phyloP scores from a whole-genome alignment of 352 stramenopile genomes.

The Globisporangium solare region DNA sequence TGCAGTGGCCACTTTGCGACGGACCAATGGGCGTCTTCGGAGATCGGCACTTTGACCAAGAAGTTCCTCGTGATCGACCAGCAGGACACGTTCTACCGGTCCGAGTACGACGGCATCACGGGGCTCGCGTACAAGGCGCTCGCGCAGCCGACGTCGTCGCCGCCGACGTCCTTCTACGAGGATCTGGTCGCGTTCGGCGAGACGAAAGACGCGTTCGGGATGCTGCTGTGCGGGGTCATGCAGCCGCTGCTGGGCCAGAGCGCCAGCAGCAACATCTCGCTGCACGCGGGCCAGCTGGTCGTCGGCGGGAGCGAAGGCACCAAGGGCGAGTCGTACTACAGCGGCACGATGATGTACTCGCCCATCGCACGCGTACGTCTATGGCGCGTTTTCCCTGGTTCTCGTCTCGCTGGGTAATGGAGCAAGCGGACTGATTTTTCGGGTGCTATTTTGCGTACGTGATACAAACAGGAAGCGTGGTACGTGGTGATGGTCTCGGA shows the following conservation, averaged over 20 bases:
- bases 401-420: constrained; percentile 2
- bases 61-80: constrained; percentile 71
- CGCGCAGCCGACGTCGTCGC: constrained; percentile 30
- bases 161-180: constrained; percentile 51
- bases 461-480: constrained; percentile 60
- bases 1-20: constrained; percentile 63
- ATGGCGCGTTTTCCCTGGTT: not conserved
- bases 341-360: constrained; percentile 70
- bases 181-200: constrained; percentile 36
- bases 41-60: constrained; percentile 53
- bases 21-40: constrained; percentile 55
- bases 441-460: too few species aligned
- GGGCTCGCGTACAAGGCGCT: constrained; percentile 62
- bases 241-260: constrained; percentile 40
- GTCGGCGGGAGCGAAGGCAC: constrained; percentile 58
- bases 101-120: constrained; percentile 76
- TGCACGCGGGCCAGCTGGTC: constrained; percentile 57
- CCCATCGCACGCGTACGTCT: constrained; percentile 51
- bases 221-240: constrained; percentile 77
- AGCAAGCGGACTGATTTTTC: not conserved
- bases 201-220: constrained; percentile 57
- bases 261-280: constrained; percentile 30
- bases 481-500: constrained; percentile 77
- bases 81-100: constrained; percentile 70
- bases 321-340: constrained; percentile 55